Base-by-base conservation (phyloP, 805 yeast genomes). In the Nakazawaea ambrosiae region DNA sequence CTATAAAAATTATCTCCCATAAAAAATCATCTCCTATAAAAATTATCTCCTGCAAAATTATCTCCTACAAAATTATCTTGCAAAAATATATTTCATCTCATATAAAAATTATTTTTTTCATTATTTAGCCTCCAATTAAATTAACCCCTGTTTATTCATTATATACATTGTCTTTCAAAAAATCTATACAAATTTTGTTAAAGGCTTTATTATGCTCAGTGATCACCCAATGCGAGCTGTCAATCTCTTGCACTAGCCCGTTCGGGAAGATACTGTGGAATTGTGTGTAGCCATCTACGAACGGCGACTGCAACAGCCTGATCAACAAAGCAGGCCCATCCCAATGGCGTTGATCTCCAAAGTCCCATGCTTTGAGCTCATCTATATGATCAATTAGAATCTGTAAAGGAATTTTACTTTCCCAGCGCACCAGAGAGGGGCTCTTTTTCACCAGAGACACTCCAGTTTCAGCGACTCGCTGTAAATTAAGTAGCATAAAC, bases 211-310 rank as follows among this genome's bases (percentile, higher is more conserved):
- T 90, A 46, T 78, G 77, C 51, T 89, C 96, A 26, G 85, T 75
- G 41, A 89, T 84, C 3, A 89, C 74, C 95, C 97, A 90, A 57
- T 90, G 98, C 4, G 96, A 95, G 2, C 86, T 70, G 24, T 84
- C 78, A 19, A 92, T 64, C 48, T 81, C 90, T 34, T 70, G 61
- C 11, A 82, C 60, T 42, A 75, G 79, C 50, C 79, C 84, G 27
- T 68, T 64, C 1, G 95, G 89, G 55, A 87, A 90, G 48, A 40
- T 40, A 6, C 31, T 33, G 1, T 28, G 5, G 15, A 58, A 37
- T 34, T n/a, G 42, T 36, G 9, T 25, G 23, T 16, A 46, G 41
- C 8, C 31, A 2, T 60, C 61, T 4, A 57, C 53, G 38, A 58
- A 58, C 5, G 45, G 43, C 1, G 95, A 83, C 27, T 75, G 65